phyloP scores from a whole-genome alignment of 2,329 filamentous ascomycete genomes.

The Aspergillus flavus region DNA sequence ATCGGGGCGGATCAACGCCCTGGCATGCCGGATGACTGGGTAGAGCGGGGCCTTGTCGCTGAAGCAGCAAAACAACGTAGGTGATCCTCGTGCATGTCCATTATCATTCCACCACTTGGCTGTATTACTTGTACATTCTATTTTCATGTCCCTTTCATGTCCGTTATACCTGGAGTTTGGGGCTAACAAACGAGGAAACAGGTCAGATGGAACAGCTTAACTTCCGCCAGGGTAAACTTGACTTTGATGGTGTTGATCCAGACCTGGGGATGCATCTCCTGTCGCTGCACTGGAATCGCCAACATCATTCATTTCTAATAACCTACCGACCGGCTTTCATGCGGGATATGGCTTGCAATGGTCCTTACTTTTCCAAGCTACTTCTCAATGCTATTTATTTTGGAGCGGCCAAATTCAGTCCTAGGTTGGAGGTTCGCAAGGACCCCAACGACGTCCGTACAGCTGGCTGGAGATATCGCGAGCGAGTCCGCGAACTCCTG shows the following conservation, averaged over 20 bases:
- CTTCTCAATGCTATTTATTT: constrained; percentile 51
- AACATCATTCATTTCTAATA: constrained; percentile 7
- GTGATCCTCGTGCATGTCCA: constrained; percentile 37
- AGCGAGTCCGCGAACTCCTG: constrained; percentile 52
- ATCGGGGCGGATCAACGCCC: constrained; percentile 7
- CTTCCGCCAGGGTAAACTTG: background rate
- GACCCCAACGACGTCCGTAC: constrained; percentile 51
- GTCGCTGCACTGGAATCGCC: constrained; percentile 7
- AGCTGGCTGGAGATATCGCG: constrained; percentile 52
- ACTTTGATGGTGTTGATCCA: constrained; percentile 13
- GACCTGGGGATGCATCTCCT: background rate
- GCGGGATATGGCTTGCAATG: constrained; percentile 26
- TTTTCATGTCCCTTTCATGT: too few species aligned
- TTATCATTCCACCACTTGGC: too few species aligned
- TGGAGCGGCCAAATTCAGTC: constrained; percentile 50
- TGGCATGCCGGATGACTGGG: constrained; percentile 18
- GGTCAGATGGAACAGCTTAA: background rate
- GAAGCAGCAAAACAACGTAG: constrained; percentile 51
- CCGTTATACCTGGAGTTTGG: too few species aligned
- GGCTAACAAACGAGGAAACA: background rate
- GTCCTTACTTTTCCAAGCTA: constrained; percentile 56
- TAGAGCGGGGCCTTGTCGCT: constrained; percentile 51
- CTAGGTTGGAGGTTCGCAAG: constrained; percentile 48
- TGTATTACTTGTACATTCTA: too few species aligned
- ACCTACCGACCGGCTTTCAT: constrained; percentile 13